Evolutionary conservation across 78 protist genomes (phyloP).

Genomic region (Chrysochromulina parva): DNA sequence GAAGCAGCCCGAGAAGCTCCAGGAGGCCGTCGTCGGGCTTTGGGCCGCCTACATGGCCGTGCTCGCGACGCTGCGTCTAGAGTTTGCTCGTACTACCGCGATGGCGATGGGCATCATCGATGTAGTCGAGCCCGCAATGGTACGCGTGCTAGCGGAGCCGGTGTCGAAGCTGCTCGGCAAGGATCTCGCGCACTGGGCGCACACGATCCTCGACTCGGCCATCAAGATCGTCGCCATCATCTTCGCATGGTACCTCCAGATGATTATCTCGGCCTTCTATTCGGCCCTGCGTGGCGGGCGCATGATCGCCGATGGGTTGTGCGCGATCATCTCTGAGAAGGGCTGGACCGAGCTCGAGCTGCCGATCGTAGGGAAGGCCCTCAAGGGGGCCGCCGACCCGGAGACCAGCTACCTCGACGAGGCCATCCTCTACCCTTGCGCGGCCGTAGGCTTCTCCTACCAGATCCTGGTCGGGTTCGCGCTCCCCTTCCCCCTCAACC

Average conservation of each 20-base stretch:
- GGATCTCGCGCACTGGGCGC: neutral
- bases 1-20: neutral
- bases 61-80: neutral
- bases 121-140: neutral
- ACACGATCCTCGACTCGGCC: neutral
- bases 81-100: neutral
- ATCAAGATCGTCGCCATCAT: neutral
- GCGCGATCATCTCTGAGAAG: neutral
- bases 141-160: neutral
- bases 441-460: neutral
- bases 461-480: neutral
- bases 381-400: neutral
- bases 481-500: neutral
- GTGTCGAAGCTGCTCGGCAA: neutral
- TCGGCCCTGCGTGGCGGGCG: neutral
- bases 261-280: neutral
- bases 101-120: neutral
- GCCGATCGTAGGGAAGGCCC: too few relatives aligned
- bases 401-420: neutral
- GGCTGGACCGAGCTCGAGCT: neutral
- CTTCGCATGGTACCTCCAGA: neutral
- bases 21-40: neutral
- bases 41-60: neutral
- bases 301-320: neutral
- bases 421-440: neutral